Conservation (phyloP, 1,139 yeast genomes). For the Suhomyces taliae region DNA sequence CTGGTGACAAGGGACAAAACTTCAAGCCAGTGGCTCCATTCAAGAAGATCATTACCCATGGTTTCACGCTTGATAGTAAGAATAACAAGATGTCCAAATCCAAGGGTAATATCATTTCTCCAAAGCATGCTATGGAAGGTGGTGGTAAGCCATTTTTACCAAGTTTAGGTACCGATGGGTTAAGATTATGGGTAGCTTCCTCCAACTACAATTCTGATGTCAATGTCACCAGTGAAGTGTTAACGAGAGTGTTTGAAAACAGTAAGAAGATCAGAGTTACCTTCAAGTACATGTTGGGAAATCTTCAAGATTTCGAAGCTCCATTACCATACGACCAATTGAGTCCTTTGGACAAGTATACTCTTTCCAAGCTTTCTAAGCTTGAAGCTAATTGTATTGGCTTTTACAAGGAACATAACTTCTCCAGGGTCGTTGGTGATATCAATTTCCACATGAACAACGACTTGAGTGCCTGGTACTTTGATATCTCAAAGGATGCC, state of each 20-base stretch:
- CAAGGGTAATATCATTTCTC: conserved; percentile 77
- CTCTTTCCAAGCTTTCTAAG: conserved; percentile 54
- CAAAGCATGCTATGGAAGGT: conserved; percentile 68
- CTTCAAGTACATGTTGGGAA: conserved; percentile 78
- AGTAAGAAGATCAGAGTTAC: conserved; percentile 82
- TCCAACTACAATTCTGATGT: conserved; percentile 84
- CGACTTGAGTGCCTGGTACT: conserved; percentile 78
- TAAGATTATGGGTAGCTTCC: conserved; percentile 89
- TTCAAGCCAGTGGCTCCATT: conserved; percentile 66
- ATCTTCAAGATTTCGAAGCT: conserved; percentile 44
- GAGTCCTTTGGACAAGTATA: conserved; percentile 61
- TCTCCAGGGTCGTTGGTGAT: conserved; percentile 62
- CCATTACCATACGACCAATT: conserved; percentile 38
- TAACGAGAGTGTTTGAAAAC: conserved; percentile 75
- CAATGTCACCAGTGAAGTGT: conserved; percentile 67
- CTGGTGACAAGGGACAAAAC: conserved; percentile 29
- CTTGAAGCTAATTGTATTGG: conserved; percentile 44
- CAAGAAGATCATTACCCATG: conserved; percentile 80
- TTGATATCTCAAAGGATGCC: conserved; percentile 83
- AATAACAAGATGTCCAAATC: conserved; percentile 95
- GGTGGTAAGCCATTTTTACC: conserved; percentile 56
- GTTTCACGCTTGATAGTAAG: conserved; percentile 83
- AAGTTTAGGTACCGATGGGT: conserved; percentile 86
- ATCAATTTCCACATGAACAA: conserved; percentile 73
- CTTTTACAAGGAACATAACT: conserved; percentile 59